Percentiles rank a stretch among this genome's conserved stretches.
Evolutionary conservation across 768 basidiomycete species (phyloP).

Genomic region (Tulasnella sp.): DNA sequence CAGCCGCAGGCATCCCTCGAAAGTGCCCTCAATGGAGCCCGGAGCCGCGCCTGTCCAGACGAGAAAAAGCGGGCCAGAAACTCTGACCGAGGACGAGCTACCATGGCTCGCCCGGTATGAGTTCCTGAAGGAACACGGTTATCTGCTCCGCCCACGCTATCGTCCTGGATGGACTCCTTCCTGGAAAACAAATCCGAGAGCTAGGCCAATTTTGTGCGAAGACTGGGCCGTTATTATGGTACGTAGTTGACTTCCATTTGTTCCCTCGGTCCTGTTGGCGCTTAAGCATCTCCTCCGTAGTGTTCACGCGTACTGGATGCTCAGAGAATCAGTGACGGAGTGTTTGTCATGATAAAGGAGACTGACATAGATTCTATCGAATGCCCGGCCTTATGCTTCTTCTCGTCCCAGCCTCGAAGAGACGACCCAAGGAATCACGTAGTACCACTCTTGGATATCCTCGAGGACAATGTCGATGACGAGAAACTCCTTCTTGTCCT

Average conservation of each 20-base stretch:
- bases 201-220: background rate
- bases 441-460: background rate
- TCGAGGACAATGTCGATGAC: background rate
- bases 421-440: background rate
- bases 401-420: background rate
- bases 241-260: background rate
- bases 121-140: slow-evolving; percentile 5
- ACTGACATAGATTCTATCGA: background rate
- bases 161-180: slow-evolving; percentile 26
- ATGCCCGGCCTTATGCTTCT: background rate
- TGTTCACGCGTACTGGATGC: background rate
- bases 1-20: too few relatives aligned
- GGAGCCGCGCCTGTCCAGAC: too few relatives aligned
- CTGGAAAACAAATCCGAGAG: background rate
- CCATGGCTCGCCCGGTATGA: background rate
- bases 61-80: too few relatives aligned
- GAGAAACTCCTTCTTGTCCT: background rate
- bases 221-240: background rate
- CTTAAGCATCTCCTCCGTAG: background rate
- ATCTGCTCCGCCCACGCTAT: slow-evolving; percentile 18
- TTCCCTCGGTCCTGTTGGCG: background rate
- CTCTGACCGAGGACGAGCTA: too few relatives aligned
- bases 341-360: background rate
- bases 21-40: too few relatives aligned
- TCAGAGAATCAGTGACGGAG: background rate